Evolutionary conservation across 2,329 filamentous ascomycete species (phyloP), one percentile per base, ranked within the genome.

Genomic region (Calonectria pseudoturangicola): DNA sequence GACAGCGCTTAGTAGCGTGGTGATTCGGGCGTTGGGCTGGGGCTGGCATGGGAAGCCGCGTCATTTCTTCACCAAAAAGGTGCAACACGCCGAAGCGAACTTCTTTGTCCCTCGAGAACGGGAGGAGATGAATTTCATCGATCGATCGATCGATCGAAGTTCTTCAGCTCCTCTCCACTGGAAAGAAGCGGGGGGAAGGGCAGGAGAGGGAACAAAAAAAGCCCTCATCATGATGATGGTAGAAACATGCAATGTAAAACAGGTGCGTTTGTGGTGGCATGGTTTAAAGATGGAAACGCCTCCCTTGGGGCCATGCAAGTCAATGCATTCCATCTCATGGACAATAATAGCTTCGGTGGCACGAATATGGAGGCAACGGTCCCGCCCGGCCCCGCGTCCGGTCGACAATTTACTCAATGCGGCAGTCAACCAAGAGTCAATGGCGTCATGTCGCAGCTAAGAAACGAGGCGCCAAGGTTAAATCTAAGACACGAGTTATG

Each of bases 271-370:
- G 33, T 41, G 25, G n/a, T 16, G 16, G 15, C 54, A 16, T 36
- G 54, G 39, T 39, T 41, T 41, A 60, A 60, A 41, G 30, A 60
- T 41, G 15, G 33, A 25, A 60, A 60, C 54, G 33, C 54, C 25
- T 18, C 36, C 36, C 36, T 36, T 28, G n/a, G 25, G 21, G 7
- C 10, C 15, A 60, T 25, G 18, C 30, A 41, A 27, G 36, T 27
- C 54, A 25, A 27, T 41, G 54, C 54, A 60, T 60, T 60, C 54
- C 54, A 60, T 25, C 21, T 10, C 54, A 12, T 21, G 10, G 54
- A 58, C 54, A 58, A 58, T 21, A 27, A 58, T 58, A 58, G 54
- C 54, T n/a, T 25, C 54, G 13, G 33, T 58, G 54, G 54, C 21
- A 60, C 30, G 21, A 27, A 60, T 7, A n/a, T 25, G 30, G 54